Percentiles rank a stretch among this genome's conserved stretches.
Evolutionary conservation across 805 yeast species (phyloP).

Genomic region (Tetrapisispora phaffii): DNA sequence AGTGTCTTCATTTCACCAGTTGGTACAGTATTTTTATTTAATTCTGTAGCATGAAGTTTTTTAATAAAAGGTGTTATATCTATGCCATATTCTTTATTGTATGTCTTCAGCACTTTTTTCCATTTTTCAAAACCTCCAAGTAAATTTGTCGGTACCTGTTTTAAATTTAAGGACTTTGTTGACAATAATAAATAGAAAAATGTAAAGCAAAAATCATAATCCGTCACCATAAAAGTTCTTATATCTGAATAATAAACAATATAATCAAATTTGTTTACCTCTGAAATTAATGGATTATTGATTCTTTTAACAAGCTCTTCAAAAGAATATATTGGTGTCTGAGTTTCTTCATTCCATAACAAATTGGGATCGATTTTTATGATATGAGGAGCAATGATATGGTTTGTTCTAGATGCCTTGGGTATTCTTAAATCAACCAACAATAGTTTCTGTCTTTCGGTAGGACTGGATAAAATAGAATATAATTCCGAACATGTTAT

Average conservation of each 20-base stretch:
- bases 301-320: conserved; percentile 23
- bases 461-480: conserved; percentile 36
- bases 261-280: conserved; percentile 27
- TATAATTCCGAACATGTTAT: conserved; percentile 35
- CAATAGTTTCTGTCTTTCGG: conserved; percentile 33
- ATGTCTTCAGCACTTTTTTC: conserved; percentile 28
- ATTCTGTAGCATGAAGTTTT: conserved; percentile 5
- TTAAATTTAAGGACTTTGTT: conserved; percentile 12
- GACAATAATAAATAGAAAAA: conserved; percentile 23
- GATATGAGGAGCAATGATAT: conserved; percentile 31
- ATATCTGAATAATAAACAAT: conserved; percentile 34
- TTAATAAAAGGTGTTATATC: conserved; percentile 16
- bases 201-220: conserved; percentile 28
- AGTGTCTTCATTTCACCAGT: neutral
- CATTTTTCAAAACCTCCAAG: conserved; percentile 41
- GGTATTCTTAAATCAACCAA: conserved; percentile 35
- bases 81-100: conserved; percentile 19
- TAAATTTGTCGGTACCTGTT: conserved; percentile 25
- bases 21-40: neutral
- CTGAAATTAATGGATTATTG: conserved; percentile 21
- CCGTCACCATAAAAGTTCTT: conserved; percentile 24
- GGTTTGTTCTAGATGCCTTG: conserved; percentile 26
- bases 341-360: conserved; percentile 20
- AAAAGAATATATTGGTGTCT: conserved; percentile 28
- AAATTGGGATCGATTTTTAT: conserved; percentile 34